Evolutionary conservation across 2,329 filamentous ascomycete species (phyloP).

Genomic region (Colletotrichum limetticola): DNA sequence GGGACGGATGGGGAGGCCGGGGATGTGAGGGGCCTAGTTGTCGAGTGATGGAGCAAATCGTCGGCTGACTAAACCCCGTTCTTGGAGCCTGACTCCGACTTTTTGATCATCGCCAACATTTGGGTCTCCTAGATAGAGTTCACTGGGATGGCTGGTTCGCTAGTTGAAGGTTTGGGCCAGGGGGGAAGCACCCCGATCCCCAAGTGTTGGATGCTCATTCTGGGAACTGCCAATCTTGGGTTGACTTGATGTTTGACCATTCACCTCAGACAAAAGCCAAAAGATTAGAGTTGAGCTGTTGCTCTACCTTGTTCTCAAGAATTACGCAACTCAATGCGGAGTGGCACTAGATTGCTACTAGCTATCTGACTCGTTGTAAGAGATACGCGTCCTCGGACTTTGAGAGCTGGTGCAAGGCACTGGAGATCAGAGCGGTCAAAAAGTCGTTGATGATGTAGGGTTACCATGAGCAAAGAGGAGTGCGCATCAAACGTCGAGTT

Average conservation of each 20-base stretch:
- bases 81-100: background rate
- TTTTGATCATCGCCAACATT: background rate
- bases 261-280: constrained; percentile 16
- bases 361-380: background rate
- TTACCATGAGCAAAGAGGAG: too few species aligned
- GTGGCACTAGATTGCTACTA: background rate
- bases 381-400: background rate
- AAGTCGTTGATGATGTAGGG: background rate
- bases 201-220: constrained; percentile 2
- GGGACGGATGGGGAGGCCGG: constrained; percentile 1
- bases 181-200: background rate
- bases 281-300: background rate
- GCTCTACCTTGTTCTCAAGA: background rate
- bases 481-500: too few species aligned
- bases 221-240: background rate
- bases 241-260: background rate
- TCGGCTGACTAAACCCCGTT: constrained; percentile 18
- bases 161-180: background rate
- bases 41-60: constrained; percentile 11
- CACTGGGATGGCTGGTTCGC: background rate
- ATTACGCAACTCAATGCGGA: background rate
- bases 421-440: background rate
- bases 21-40: background rate
- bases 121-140: constrained; percentile 12
- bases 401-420: too few species aligned